phyloP scores from a whole-genome alignment of 192 early-diverging fungal genomes.

The Coemansia sp. region DNA sequence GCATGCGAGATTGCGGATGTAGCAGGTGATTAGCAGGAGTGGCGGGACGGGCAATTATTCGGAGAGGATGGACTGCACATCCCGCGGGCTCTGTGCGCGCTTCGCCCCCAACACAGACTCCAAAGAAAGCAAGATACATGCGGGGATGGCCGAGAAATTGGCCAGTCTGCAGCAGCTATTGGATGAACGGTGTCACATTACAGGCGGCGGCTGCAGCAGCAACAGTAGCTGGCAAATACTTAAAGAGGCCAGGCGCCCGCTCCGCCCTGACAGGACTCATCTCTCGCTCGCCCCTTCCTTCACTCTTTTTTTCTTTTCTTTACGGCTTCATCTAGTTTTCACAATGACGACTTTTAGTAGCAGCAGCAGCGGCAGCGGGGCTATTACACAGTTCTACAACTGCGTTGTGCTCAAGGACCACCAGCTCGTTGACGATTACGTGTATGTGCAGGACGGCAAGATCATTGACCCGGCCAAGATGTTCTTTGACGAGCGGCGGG shows the following conservation, averaged over 20 bases:
- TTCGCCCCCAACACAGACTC: neutral
- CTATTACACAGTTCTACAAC: slow-evolving; percentile 72
- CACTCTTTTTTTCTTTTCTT: neutral
- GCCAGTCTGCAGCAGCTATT: neutral
- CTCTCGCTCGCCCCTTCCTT: neutral
- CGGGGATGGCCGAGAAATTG: slow-evolving; percentile 6
- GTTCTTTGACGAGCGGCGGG: slow-evolving; percentile 67
- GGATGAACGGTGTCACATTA: neutral
- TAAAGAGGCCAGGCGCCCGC: slow-evolving; percentile 5
- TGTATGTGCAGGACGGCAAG: slow-evolving; percentile 76
- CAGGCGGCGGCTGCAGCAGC: neutral
- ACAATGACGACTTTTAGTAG: slow-evolving; percentile 4
- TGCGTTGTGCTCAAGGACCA: slow-evolving; percentile 73
- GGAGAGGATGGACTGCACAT: neutral
- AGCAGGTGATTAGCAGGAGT: neutral
- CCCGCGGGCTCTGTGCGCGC: neutral
- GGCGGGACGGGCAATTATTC: slow-evolving; percentile 1
- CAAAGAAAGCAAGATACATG: neutral
- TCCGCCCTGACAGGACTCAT: neutral
- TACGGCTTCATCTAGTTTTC: too few species aligned
- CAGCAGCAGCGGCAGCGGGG: neutral
- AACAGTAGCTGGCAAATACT: neutral
- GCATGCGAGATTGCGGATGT: neutral
- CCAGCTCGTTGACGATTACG: slow-evolving; percentile 66
- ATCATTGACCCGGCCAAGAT: slow-evolving; percentile 71